A percentile compares a stretch with the other conserved stretches of the same genome.
Evolutionary conservation across 129 eudicot species (phyloP).

Genomic region (Chrysanthemum seticuspe): DNA sequence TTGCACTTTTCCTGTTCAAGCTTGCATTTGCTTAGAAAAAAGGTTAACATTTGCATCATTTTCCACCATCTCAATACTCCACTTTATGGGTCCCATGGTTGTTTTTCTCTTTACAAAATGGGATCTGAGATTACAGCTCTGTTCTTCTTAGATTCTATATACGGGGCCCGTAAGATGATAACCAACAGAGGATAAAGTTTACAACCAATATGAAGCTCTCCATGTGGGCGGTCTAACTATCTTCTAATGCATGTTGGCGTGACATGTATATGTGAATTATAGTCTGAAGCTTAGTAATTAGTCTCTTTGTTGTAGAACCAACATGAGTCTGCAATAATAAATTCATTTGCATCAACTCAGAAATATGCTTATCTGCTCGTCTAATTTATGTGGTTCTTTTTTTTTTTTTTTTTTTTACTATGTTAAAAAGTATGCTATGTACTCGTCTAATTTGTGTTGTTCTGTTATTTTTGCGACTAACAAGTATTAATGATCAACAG

Average conservation of each 20-base stretch:
- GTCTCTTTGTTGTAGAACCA: constrained; percentile 2
- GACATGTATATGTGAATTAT: background rate
- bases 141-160: background rate
- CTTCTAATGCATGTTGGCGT: constrained; percentile 2
- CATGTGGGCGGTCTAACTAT: background rate
- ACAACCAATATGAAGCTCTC: background rate
- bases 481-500: constrained; percentile 37
- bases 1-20: constrained; percentile 19
- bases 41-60: constrained; percentile 6
- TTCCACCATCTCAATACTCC: constrained; percentile 4
- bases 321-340: background rate
- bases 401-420: constrained; percentile 3
- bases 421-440: background rate
- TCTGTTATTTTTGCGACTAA: constrained; percentile 17
- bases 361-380: background rate
- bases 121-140: background rate
- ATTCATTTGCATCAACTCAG: background rate
- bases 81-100: background rate
- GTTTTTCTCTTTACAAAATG: constrained; percentile 8
- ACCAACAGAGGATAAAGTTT: background rate
- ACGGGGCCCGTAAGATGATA: background rate
- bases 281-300: constrained; percentile 10
- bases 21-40: constrained; percentile 19
- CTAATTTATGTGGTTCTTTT: background rate
- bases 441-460: background rate